Base-by-base conservation (phyloP, 768 basidiomycete species). In the Daedaleopsis sinensis region DNA sequence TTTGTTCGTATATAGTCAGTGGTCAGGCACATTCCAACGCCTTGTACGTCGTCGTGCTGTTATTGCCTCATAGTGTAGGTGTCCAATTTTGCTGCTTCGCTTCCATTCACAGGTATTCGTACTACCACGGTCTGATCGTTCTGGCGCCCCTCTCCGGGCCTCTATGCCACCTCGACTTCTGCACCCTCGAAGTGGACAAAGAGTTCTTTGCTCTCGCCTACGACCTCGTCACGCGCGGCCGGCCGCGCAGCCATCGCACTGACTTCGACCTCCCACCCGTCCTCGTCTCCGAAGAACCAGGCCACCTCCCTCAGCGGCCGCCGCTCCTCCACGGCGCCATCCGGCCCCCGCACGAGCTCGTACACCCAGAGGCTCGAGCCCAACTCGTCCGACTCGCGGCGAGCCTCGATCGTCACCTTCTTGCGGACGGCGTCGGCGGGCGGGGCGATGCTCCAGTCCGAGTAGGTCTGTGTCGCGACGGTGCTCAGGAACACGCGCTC, bases 361-460 rank as follows among this genome's bases (percentile, higher is more conserved):
- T 69, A 73, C 61, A 72, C 48, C 42, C 68, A 68, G 19, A 70
- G 48, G 9, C 68, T 63, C 2, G 18, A 23, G 7, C 52, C 51
- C 27, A 43, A 35, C 35, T 64, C 61, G 36, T 50, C 51, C n/a
- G 23, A 37, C 42, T 70, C 69, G 24, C 70, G 51, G 46, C 63
- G 67, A 19, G 70, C 42, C 48, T 69, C 67, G 24, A 71, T 57
- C 9, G 67, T 70, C 8, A 65, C 65, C 37, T 42, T 57, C 43
- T 53, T 43, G 47, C 23, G 44, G 38, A 50, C 27, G 51, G 44
- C 36, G 39, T 58, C 42, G 46, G 49, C 36, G 62, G 70, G 39
- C 63, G 72, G 66, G 5, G 65, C 50, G 19, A 73, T 58, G 37
- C 68, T 67, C 72, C 72, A 73, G 62, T 73, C 72, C 18, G 70